Evolutionary conservation across 2,329 filamentous ascomycete genomes (phyloP).

Genomic region (Aureobasidium melanogenum): DNA sequence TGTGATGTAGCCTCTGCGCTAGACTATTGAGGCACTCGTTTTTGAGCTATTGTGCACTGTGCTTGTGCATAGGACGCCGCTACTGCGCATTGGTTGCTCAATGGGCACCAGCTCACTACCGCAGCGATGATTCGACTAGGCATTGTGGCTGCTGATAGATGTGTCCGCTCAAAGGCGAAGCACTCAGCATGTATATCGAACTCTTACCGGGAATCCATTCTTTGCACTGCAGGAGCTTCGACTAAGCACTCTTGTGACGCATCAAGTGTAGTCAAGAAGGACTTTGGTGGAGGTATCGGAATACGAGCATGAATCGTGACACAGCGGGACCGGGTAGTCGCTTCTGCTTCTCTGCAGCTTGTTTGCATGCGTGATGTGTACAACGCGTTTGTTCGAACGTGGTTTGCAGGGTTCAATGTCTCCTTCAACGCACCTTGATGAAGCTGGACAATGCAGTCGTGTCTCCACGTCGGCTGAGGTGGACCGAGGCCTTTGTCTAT

Average conservation of each 20-base stretch:
- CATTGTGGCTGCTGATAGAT: not conserved
- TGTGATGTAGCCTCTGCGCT: not conserved
- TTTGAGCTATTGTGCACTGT: not conserved
- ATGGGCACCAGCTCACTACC: not conserved
- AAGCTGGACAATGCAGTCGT: not conserved
- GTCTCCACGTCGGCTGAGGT: not conserved
- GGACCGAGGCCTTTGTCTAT: not conserved
- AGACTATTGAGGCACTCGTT: not conserved
- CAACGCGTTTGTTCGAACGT: not conserved
- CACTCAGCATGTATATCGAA: not conserved
- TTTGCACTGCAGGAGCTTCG: not conserved
- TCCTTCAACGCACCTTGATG: constrained; percentile 1
- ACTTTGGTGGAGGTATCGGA: not conserved
- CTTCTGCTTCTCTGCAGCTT: not conserved
- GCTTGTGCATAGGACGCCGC: not conserved
- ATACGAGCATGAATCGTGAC: not conserved
- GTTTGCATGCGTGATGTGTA: not conserved
- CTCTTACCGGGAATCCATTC: not conserved
- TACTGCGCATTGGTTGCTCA: not conserved
- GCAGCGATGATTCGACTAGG: not conserved
- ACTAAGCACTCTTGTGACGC: not conserved
- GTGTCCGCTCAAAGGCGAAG: not conserved
- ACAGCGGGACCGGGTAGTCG: not conserved
- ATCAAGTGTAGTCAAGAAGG: not conserved
- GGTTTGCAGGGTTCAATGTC: not conserved